These are phyloP conservation scores for Hordeum pubiflorum DNA, from an alignment of 202 grass and related monocot species.

Conservation along the genomic window DNA sequence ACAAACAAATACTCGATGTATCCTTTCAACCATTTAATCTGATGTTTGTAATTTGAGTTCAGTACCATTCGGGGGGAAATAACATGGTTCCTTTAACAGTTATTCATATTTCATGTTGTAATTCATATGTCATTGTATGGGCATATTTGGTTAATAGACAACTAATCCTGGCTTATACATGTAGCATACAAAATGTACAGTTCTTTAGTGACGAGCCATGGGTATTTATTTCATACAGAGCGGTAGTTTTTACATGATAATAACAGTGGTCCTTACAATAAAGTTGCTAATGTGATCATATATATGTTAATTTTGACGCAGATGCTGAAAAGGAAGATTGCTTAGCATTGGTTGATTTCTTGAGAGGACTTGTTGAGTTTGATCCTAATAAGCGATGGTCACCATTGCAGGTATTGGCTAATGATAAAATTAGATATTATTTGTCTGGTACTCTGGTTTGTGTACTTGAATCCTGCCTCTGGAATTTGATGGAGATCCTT, in stretches of 20 bases:
- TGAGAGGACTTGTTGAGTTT: slow-evolving; percentile 93
- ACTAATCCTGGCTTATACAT: slow-evolving; percentile 1
- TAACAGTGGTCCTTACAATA: neutral
- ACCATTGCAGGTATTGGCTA: slow-evolving; percentile 68
- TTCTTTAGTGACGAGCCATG: neutral
- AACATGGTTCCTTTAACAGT: neutral
- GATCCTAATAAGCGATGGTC: slow-evolving; percentile 98
- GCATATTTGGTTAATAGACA: slow-evolving; percentile 10
- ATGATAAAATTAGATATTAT: slow-evolving; percentile 5
- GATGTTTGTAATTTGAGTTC: neutral
- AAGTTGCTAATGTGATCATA: slow-evolving; percentile 10
- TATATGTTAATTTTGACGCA: slow-evolving; percentile 34
- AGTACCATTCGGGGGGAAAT: neutral
- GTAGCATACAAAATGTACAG: neutral
- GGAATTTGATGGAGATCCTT: slow-evolving; percentile 12
- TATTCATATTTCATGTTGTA: slow-evolving; percentile 1
- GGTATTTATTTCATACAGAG: slow-evolving; percentile 5
- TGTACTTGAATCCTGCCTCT: slow-evolving; percentile 12
- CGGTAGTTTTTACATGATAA: slow-evolving; percentile 8
- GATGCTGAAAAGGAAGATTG: slow-evolving; percentile 59
- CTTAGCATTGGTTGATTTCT: slow-evolving; percentile 90
- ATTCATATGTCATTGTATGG: slow-evolving; percentile 3
- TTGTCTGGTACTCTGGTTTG: neutral
- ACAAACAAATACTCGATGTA: neutral
- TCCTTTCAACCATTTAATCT: neutral